Conservation (phyloP, 768 basidiomycete genomes). For the Brasilioporus rufonigricans region DNA sequence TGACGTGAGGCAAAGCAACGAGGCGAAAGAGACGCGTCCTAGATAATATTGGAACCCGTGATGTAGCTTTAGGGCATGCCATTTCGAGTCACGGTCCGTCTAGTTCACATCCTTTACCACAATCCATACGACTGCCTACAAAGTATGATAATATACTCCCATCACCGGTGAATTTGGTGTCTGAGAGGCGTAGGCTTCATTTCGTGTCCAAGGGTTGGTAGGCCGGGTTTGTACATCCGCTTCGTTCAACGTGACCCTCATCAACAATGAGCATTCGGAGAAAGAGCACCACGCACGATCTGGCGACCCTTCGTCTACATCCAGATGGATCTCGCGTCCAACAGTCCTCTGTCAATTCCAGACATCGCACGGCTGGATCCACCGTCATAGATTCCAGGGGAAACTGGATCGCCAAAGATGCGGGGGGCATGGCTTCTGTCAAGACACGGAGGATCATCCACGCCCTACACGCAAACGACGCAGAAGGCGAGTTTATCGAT, state of each 20-base stretch:
- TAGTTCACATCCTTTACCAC: too few species aligned
- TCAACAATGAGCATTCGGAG: constrained; percentile 32
- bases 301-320: constrained; percentile 61
- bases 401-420: constrained; percentile 68
- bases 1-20: constrained; percentile 6
- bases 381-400: constrained; percentile 47
- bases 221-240: too few species aligned
- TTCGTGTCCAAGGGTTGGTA: too few species aligned
- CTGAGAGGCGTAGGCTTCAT: too few species aligned
- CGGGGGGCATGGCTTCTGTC: constrained; percentile 50
- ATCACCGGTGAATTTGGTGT: too few species aligned
- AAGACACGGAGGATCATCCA: constrained; percentile 33
- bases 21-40: constrained; percentile 17
- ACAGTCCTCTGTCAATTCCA: constrained; percentile 37
- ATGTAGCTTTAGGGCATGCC: constrained; percentile 13
- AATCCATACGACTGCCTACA: too few species aligned
- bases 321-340: constrained; percentile 62
- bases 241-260: too few species aligned
- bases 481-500: constrained; percentile 24
- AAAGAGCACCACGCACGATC: constrained; percentile 61
- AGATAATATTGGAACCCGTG: background rate
- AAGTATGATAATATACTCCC: too few species aligned
- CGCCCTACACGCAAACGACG: constrained; percentile 20
- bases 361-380: constrained; percentile 33
- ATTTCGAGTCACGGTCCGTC: background rate